phyloP scores from a whole-genome alignment of 139 green algal species.

The Penium margaritaceum region DNA sequence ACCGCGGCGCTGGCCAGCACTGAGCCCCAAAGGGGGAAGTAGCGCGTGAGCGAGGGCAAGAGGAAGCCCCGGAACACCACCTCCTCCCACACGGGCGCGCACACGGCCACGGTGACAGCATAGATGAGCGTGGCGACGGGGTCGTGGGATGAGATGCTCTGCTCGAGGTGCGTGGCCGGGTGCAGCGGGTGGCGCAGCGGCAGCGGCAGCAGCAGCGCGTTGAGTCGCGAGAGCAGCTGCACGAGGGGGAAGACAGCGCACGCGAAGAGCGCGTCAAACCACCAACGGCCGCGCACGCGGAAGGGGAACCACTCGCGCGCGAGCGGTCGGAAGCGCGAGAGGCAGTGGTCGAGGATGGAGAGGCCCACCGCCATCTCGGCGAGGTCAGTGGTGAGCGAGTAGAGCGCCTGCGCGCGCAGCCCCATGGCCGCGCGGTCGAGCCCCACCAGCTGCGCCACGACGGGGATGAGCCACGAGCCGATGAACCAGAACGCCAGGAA shows the following conservation, averaged over 20 bases:
- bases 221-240: constrained; percentile 31
- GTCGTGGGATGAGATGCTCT: constrained; percentile 49
- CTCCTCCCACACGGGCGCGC: constrained; percentile 88
- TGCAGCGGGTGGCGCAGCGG: not conserved
- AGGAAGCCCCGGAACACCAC: constrained; percentile 90
- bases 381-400: constrained; percentile 68
- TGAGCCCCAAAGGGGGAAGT: constrained; percentile 54
- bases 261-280: constrained; percentile 25
- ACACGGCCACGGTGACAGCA: constrained; percentile 67
- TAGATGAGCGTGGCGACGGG: constrained; percentile 64
- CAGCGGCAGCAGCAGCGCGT: constrained; percentile 30
- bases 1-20: constrained; percentile 55
- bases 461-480: constrained; percentile 63
- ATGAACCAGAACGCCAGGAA: constrained; percentile 69
- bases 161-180: constrained; percentile 44
- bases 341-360: constrained; percentile 59
- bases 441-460: constrained; percentile 44
- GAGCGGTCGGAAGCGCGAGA: constrained; percentile 54
- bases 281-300: constrained; percentile 25
- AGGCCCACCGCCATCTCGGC: constrained; percentile 60
- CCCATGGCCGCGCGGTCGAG: constrained; percentile 50
- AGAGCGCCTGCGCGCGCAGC: constrained; percentile 57
- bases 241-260: constrained; percentile 37
- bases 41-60: constrained; percentile 67
- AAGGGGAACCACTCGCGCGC: constrained; percentile 34